Base-by-base conservation (phyloP, 1,284 basidiomycete genomes). In the Sporisorium exsertum region DNA sequence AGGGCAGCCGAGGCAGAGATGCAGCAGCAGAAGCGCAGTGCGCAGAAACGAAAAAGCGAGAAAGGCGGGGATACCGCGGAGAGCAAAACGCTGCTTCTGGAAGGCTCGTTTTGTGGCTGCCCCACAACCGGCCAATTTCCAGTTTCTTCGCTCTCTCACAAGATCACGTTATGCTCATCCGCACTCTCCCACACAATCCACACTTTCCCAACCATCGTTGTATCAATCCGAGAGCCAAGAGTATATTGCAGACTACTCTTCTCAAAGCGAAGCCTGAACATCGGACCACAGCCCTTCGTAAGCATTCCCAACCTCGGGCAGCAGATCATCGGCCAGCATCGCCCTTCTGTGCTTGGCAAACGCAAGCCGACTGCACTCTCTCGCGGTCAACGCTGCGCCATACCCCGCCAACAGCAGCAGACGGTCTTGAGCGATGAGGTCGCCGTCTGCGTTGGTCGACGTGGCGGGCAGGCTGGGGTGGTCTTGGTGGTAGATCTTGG, bases 281-380 rank as follows among this genome's bases (percentile, higher is more conserved):
- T 69, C 59, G 9, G 52, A 51, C 72, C 72, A 75, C 9, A 75
- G 49, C 37, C 64, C 57, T 40, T 86, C 80, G 59, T 87, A 87
- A n/a, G 86, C 84, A 0, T 53, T 42, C 0, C 86, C 86, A 15
- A 87, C 81, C 50, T 86, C 82, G 5, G 78, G 70, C 18, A 87
- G 64, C 89, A 98, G 91, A 80, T 98, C 96, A 79, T 94, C 89
- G 1, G 96, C 96, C 45, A 97, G 90, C 80, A 97, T 91, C 61
- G 92, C 91, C 77, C 96, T 88, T 1, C 93, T 92, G 76, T 91
- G 88, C 80, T 90, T 90, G 52, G 87, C 85, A 83, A 94, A 99
- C 2, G 93, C 94, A 24, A 89, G 86, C 33, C 90, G 89, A 58
- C 93, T 94, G 20, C 93, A 90, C 0, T 91, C 91, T 8, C 96